Conservation (phyloP, 768 basidiomycete species). For the Russula olivacea region DNA sequence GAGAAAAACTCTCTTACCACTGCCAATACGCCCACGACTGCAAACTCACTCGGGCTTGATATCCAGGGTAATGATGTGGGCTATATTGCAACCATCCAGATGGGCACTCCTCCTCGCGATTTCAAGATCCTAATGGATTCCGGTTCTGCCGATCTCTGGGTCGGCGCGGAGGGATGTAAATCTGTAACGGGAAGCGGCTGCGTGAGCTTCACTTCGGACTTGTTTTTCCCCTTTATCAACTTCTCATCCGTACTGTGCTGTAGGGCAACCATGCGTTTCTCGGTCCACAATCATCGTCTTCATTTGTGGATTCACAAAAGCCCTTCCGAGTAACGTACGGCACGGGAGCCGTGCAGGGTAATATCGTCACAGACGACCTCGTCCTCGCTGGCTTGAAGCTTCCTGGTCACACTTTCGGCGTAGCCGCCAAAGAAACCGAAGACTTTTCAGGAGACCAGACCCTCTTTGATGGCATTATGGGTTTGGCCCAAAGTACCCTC, state of each 20-base stretch:
- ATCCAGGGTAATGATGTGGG: constrained; percentile 60
- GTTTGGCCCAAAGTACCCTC: constrained; percentile 62
- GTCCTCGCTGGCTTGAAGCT: constrained; percentile 57
- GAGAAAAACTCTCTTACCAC: constrained; percentile 37
- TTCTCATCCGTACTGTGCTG: not conserved
- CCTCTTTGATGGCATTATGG: constrained; percentile 72
- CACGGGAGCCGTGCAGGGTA: constrained; percentile 60
- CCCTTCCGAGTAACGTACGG: constrained; percentile 64
- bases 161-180: constrained; percentile 34
- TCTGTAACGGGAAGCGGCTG: constrained; percentile 34
- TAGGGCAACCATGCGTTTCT: constrained; percentile 65
- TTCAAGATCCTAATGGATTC: constrained; percentile 44
- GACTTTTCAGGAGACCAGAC: constrained; percentile 50
- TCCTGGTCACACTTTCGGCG: constrained; percentile 59
- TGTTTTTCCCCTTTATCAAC: not conserved
- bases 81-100: constrained; percentile 42
- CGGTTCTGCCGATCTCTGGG: constrained; percentile 44
- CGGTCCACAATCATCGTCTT: constrained; percentile 52
- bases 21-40: constrained; percentile 38
- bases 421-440: constrained; percentile 49
- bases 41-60: constrained; percentile 57
- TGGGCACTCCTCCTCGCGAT: constrained; percentile 40
- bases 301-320: constrained; percentile 49
- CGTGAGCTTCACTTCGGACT: constrained; percentile 31
- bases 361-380: constrained; percentile 57